Percentiles rank a stretch among this genome's conserved stretches.
phyloP scores from a whole-genome alignment of 73 alveolate genomes.

The Paramecium sonneborni region DNA sequence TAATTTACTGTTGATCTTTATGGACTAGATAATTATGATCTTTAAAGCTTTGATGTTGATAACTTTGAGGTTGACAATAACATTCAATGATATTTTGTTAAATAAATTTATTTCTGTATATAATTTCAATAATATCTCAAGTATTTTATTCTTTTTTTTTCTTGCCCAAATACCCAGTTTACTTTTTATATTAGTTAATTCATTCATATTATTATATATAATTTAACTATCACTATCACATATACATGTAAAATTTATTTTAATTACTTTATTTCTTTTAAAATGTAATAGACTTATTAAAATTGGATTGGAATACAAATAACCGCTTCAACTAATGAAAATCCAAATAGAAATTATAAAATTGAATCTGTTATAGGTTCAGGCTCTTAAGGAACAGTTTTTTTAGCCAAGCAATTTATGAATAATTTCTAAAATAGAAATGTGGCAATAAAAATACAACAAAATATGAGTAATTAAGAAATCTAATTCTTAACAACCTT shows the following conservation, averaged over 20 bases:
- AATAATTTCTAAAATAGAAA: background rate
- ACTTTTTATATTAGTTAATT: too few species aligned
- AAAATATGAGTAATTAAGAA: background rate
- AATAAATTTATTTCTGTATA: slow-evolving; percentile 25
- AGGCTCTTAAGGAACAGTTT: background rate
- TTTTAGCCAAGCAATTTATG: background rate
- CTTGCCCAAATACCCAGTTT: too few species aligned
- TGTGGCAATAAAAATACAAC: background rate
- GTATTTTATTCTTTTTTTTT: background rate
- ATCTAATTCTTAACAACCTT: background rate
- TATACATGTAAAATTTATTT: too few species aligned
- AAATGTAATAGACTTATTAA: background rate
- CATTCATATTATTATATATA: too few species aligned
- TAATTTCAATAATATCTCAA: background rate
- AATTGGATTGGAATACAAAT: background rate
- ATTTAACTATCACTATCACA: too few species aligned
- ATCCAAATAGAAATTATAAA: background rate
- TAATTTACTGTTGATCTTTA: slow-evolving; percentile 33
- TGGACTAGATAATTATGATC: slow-evolving; percentile 36
- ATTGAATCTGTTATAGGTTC: background rate
- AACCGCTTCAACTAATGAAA: background rate
- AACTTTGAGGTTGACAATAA: background rate
- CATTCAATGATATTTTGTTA: background rate
- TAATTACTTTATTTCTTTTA: too few species aligned
- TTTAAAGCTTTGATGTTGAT: background rate